These are phyloP conservation scores for Suillus ampliporus DNA, from an alignment of 768 basidiomycete species.

Conservation along the genomic window DNA sequence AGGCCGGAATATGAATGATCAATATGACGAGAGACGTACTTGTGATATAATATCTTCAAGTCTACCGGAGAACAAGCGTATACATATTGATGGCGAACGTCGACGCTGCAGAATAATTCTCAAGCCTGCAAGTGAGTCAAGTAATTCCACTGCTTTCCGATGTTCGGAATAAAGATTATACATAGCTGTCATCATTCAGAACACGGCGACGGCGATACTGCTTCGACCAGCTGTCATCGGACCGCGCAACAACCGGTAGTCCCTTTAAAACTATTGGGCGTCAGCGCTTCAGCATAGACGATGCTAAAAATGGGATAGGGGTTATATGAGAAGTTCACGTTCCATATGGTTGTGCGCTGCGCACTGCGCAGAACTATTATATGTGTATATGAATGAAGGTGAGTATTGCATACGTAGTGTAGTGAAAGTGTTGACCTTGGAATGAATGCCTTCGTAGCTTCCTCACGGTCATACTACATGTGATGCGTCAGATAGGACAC, in stretches of 20 bases:
- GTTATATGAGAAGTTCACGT: slow-evolving; percentile 61
- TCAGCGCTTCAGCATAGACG: too few relatives aligned
- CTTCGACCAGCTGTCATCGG: too few relatives aligned
- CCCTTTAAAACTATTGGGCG: too few relatives aligned
- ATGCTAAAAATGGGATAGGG: slow-evolving; percentile 66
- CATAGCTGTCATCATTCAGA: neutral
- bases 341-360: slow-evolving; percentile 57
- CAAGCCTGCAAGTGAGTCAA: too few relatives aligned
- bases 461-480: slow-evolving; percentile 26
- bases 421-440: slow-evolving; percentile 47
- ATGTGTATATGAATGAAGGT: too few relatives aligned
- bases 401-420: neutral
- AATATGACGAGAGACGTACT: neutral
- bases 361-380: slow-evolving; percentile 54
- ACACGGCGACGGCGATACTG: slow-evolving; percentile 49
- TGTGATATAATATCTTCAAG: neutral
- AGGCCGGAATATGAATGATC: neutral
- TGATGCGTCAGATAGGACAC: neutral
- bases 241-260: slow-evolving; percentile 56
- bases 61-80: neutral
- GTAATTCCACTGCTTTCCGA: too few relatives aligned
- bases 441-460: slow-evolving; percentile 48
- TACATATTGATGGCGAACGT: too few relatives aligned
- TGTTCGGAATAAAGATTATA: too few relatives aligned
- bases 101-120: too few relatives aligned